Evolutionary conservation across 148 eudicot genomes (phyloP).

Genomic region (Camellia sinensis): DNA sequence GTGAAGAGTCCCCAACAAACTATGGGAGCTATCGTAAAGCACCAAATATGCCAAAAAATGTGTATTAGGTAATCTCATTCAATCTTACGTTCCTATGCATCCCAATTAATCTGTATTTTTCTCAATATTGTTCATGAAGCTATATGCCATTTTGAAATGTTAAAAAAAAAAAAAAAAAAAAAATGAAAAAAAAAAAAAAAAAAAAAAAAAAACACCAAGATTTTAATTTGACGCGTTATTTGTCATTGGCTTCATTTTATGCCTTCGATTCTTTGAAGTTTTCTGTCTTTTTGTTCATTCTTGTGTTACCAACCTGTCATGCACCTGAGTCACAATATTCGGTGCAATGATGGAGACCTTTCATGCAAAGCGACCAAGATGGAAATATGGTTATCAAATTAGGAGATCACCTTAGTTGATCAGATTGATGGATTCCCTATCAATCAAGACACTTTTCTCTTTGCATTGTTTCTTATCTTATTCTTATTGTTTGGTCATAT

Average conservation of each 20-base stretch:
- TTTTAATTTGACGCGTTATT: constrained; percentile 2
- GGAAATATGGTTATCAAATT: not conserved
- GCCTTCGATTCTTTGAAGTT: not conserved
- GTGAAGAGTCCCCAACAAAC: constrained; percentile 98
- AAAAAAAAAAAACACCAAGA: not conserved
- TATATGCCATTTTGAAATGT: not conserved
- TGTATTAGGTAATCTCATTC: constrained; percentile 48
- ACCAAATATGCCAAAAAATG: constrained; percentile 62
- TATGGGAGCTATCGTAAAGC: constrained; percentile 84
- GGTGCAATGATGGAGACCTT: not conserved
- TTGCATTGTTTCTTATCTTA: not conserved
- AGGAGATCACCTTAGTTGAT: too few species aligned
- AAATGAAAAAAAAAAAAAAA: not conserved
- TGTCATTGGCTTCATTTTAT: not conserved
- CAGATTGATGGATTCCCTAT: too few species aligned
- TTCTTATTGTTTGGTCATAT: not conserved
- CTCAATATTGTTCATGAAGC: not conserved
- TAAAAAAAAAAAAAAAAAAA: not conserved
- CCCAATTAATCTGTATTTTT: not conserved
- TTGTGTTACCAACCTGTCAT: not conserved
- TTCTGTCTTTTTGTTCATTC: not conserved
- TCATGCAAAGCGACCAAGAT: not conserved
- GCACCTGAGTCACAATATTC: not conserved
- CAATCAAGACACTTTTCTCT: not conserved
- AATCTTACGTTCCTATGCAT: not conserved